phyloP scores from a whole-genome alignment of 1,284 basidiomycete species.

The Cutaneotrichosporon cyanovorans region DNA sequence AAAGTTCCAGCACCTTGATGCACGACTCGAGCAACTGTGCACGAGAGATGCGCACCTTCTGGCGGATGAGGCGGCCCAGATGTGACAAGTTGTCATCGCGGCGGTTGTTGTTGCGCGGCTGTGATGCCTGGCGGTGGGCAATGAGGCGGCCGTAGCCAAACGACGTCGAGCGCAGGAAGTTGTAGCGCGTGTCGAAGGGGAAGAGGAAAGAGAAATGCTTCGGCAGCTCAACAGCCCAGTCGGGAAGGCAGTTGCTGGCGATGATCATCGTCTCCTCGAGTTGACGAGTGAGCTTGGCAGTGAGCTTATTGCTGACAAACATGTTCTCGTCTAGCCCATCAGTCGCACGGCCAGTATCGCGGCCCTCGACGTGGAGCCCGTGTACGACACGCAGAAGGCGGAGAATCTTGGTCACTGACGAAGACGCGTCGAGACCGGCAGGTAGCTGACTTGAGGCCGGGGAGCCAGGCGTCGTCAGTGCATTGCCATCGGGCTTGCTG shows the following conservation, averaged over 20 bases:
- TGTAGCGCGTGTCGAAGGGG: slow-evolving; percentile 93
- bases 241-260: slow-evolving; percentile 89
- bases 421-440: slow-evolving; percentile 73
- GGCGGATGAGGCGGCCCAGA: slow-evolving; percentile 82
- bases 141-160: slow-evolving; percentile 95
- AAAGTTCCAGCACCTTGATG: slow-evolving; percentile 94
- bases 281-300: slow-evolving; percentile 95
- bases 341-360: slow-evolving; percentile 17
- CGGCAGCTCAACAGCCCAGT: slow-evolving; percentile 91
- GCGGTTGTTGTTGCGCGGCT: slow-evolving; percentile 62
- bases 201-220: slow-evolving; percentile 96
- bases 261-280: slow-evolving; percentile 98
- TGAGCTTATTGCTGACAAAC: slow-evolving; percentile 96
- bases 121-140: slow-evolving; percentile 78
- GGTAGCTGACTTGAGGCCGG: slow-evolving; percentile 43
- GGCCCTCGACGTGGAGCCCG: slow-evolving; percentile 58
- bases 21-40: slow-evolving; percentile 94
- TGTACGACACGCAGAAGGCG: slow-evolving; percentile 82
- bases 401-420: slow-evolving; percentile 81
- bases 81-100: slow-evolving; percentile 86
- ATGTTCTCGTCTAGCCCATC: slow-evolving; percentile 58
- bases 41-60: slow-evolving; percentile 94
- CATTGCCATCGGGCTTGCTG: slow-evolving; percentile 24
- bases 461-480: slow-evolving; percentile 35
- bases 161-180: slow-evolving; percentile 92